A percentile compares a stretch with the other conserved stretches of the same genome.
Conservation (phyloP, 129 eudicot species). For the Calendula officinalis region DNA sequence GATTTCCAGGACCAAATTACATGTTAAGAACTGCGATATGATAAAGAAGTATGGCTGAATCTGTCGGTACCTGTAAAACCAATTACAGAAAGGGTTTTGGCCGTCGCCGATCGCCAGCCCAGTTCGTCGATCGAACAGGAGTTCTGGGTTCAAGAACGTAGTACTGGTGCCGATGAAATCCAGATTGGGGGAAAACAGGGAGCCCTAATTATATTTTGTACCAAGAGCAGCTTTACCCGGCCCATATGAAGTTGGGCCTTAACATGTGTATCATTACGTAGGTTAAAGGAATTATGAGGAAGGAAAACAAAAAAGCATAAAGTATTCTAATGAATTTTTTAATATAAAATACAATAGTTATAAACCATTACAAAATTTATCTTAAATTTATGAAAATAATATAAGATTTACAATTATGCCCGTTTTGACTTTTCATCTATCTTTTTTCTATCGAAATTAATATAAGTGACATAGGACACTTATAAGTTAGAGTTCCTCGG, state of each 20-base stretch:
- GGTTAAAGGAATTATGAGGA: too few relatives aligned
- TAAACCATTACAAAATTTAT: too few relatives aligned
- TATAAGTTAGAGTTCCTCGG: too few relatives aligned
- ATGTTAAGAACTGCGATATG: constrained; percentile 1
- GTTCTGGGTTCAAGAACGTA: neutral
- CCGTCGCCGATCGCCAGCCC: constrained; percentile 14
- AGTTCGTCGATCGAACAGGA: constrained; percentile 3
- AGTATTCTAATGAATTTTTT: too few relatives aligned
- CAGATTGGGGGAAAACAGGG: constrained; percentile 2
- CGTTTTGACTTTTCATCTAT: too few relatives aligned
- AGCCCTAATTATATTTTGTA: constrained; percentile 23
- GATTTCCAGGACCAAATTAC: constrained; percentile 1
- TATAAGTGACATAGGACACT: too few relatives aligned
- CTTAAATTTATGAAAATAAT: too few relatives aligned
- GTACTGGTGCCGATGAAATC: neutral
- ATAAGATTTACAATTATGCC: too few relatives aligned
- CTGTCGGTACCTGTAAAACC: constrained; percentile 13
- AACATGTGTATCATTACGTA: too few relatives aligned
- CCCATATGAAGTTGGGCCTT: constrained; percentile 22
- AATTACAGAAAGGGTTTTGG: neutral
- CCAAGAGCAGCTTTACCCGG: constrained; percentile 9
- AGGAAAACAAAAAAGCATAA: too few relatives aligned
- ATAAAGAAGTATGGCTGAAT: constrained; percentile 13
- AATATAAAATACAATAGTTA: too few relatives aligned
- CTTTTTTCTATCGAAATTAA: too few relatives aligned